Percentiles rank a stretch among this genome's conserved stretches.
Evolutionary conservation across 192 early-diverging fungal species (phyloP).

Genomic region (Backusella australiensis): DNA sequence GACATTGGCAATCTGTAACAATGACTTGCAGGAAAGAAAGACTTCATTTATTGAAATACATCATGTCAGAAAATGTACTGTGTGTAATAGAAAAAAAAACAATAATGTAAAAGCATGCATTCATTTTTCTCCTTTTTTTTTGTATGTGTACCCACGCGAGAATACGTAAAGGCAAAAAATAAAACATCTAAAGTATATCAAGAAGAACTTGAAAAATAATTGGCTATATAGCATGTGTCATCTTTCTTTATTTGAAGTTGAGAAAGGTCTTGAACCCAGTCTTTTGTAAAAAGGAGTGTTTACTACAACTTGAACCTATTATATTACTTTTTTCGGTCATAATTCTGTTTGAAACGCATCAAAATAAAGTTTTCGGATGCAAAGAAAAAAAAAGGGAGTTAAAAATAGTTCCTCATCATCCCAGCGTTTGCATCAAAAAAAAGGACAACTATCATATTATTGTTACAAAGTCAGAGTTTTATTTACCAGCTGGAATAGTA

Average conservation of each 20-base stretch:
- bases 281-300: background rate
- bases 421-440: background rate
- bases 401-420: background rate
- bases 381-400: background rate
- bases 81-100: background rate
- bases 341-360: background rate
- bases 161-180: background rate
- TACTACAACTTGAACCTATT: background rate
- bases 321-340: background rate
- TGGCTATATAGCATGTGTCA: background rate
- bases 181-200: background rate
- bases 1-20: background rate
- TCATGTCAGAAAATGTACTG: background rate
- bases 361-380: background rate
- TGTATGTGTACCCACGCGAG: conserved; percentile 2
- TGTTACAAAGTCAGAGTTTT: background rate
- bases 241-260: background rate
- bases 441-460: background rate
- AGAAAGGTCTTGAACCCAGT: background rate
- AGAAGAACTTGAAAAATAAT: background rate
- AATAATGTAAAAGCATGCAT: background rate
- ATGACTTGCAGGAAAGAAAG: background rate
- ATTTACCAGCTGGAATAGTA: background rate
- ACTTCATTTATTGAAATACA: background rate
- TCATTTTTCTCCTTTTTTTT: background rate